Evolutionary conservation across 495 filamentous ascomycete genomes (phyloP), one percentile per base, ranked within the genome.

Genomic region (Platismatia glauca): DNA sequence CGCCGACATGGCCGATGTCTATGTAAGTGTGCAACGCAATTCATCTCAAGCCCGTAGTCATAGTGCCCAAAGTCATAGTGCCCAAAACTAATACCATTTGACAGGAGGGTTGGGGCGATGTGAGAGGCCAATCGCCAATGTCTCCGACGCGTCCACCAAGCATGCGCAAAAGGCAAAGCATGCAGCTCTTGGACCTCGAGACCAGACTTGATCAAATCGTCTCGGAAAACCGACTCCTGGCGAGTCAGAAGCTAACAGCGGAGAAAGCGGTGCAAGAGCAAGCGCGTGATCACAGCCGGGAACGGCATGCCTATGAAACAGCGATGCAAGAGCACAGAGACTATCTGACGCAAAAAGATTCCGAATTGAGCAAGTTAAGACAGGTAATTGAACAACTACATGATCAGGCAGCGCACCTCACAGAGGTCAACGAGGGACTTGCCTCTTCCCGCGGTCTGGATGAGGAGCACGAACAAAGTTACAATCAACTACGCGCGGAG

Each of bases 91-190:
- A 66, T 56, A 46, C 29, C 20, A 34, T 48, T 59, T 60, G 62
- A 60, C 74, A 96, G 91, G 91, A 96, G 84, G 93, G 89, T 75
- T 95, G 84, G 80, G 94, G 95, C 74, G 92, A 96, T 74, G 90
- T 88, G 75, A 90, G 84, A 70, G 89, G 86, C 67, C 79, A 80
- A 69, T 95, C 90, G 70, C 91, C 93, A 68, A 86, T 86, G 71
- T 97, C 95, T 68, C 94, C 94, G 58, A 95, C 91, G 67, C 89
- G 95, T 73, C 93, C 93, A 72, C 91, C 92, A 73, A 97, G 90
- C 80, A 87, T 95, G 79, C 91, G 92, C 64, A 90, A 90, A 71
- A 88, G 91, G 65, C 94, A 94, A 74, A 97, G 91, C 79, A 89
- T 96, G 87, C 94, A 97, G 76, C 85, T 97, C 57, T 81, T 95